Conservation (phyloP, 164 flowering plant genomes). For the Amborella trichopoda region DNA sequence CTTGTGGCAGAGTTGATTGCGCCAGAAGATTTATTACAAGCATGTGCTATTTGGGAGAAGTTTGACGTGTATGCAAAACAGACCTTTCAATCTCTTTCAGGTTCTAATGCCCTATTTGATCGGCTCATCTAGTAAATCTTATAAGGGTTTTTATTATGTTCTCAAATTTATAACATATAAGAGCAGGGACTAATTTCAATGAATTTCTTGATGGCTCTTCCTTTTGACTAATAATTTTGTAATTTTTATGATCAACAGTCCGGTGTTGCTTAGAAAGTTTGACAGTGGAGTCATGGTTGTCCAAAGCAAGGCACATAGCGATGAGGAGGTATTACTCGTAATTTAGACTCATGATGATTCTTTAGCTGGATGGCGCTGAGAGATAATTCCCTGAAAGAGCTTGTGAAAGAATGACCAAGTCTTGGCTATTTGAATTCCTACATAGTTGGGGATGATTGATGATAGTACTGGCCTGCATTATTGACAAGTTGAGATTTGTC, state of each 20-base stretch:
- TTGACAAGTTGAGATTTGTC: too few relatives aligned
- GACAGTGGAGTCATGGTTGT: slow-evolving; percentile 98
- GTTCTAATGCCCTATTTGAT: slow-evolving; percentile 8
- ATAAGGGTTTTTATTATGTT: neutral
- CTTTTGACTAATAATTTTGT: slow-evolving; percentile 1
- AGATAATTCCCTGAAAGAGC: too few relatives aligned
- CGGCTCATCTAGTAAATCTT: neutral
- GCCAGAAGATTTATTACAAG: slow-evolving; percentile 90
- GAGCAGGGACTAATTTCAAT: too few relatives aligned
- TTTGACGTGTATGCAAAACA: slow-evolving; percentile 73
- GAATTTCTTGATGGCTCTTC: neutral
- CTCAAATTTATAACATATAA: too few relatives aligned
- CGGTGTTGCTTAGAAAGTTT: slow-evolving; percentile 87
- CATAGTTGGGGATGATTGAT: too few relatives aligned
- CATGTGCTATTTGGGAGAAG: slow-evolving; percentile 94
- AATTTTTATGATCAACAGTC: slow-evolving; percentile 25
- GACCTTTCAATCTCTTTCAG: slow-evolving; percentile 10
- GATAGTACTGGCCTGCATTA: too few relatives aligned
- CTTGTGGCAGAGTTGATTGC: slow-evolving; percentile 70
- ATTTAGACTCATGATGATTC: too few relatives aligned
- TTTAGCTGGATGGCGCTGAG: too few relatives aligned
- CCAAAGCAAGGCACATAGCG: slow-evolving; percentile 86
- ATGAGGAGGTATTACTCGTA: slow-evolving; percentile 61
- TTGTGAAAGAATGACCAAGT: too few relatives aligned
- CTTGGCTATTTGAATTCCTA: too few relatives aligned